Percentiles rank a stretch among this genome's conserved stretches.
Evolutionary conservation across 2,329 filamentous ascomycete species (phyloP).

Genomic region (Diaporthe sp.): DNA sequence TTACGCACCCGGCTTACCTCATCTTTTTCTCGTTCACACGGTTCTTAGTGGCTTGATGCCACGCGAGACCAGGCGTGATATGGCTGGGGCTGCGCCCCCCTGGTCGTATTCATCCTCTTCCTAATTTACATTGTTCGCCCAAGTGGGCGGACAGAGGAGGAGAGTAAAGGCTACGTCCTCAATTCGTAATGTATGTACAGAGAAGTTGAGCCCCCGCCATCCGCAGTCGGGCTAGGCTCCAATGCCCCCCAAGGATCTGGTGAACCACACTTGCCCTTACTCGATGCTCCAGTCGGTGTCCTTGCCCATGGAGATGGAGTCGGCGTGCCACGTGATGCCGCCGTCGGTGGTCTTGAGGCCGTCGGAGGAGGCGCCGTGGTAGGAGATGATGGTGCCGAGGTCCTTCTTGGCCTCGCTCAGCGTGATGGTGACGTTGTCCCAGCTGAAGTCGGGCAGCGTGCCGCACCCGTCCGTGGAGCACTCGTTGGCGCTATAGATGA

Average conservation of each 20-base stretch:
- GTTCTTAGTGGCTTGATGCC: conserved; percentile 38
- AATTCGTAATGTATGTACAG: conserved; percentile 15
- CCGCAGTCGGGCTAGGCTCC: neutral
- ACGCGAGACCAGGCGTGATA: conserved; percentile 10
- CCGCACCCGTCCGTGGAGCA: conserved; percentile 35
- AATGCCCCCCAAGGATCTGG: neutral
- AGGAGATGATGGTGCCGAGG: conserved; percentile 24
- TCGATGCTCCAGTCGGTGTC: conserved; percentile 19
- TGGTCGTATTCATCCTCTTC: neutral
- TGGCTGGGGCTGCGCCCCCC: conserved; percentile 23
- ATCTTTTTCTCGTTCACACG: conserved; percentile 22
- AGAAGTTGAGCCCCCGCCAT: conserved; percentile 5
- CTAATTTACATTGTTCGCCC: neutral
- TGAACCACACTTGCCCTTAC: neutral
- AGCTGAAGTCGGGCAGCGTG: conserved; percentile 37
- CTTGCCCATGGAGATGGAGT: conserved; percentile 29
- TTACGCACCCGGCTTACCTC: conserved; percentile 19
- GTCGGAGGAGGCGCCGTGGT: conserved; percentile 23
- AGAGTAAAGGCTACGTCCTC: neutral
- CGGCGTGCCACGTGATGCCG: conserved; percentile 37
- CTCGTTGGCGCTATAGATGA: conserved; percentile 39
- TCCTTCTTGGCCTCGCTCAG: conserved; percentile 36
- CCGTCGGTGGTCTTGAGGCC: conserved; percentile 37
- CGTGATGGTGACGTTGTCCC: conserved; percentile 31
- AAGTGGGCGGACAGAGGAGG: neutral